Percentiles rank a stretch among this genome's conserved stretches.
These are phyloP conservation scores for Francoa sonchifolia DNA, from an alignment of 441 rosid species.

Conservation along the genomic window DNA sequence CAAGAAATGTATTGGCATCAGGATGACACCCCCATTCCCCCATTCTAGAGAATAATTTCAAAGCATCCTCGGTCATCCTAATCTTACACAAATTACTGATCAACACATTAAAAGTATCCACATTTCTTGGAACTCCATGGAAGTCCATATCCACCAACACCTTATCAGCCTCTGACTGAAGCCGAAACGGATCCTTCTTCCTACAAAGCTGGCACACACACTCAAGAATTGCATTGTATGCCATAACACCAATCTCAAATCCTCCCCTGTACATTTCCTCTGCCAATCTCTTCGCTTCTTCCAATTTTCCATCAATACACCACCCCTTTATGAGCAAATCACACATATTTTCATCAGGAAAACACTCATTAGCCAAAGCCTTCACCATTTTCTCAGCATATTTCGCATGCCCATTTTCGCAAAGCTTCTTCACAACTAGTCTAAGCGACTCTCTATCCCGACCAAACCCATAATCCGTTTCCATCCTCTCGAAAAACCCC, in stretches of 20 bases:
- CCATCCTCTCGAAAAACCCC: slow-evolving; percentile 69
- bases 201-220: slow-evolving; percentile 85
- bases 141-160: slow-evolving; percentile 77
- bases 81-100: slow-evolving; percentile 63
- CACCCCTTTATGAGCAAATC: slow-evolving; percentile 81
- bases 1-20: slow-evolving; percentile 44
- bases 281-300: slow-evolving; percentile 77
- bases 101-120: slow-evolving; percentile 72
- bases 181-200: slow-evolving; percentile 62
- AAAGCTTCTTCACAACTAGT: slow-evolving; percentile 50
- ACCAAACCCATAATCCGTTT: slow-evolving; percentile 56
- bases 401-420: slow-evolving; percentile 54
- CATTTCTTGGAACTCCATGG: slow-evolving; percentile 73
- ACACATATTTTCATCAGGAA: slow-evolving; percentile 75
- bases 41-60: slow-evolving; percentile 62
- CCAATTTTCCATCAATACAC: slow-evolving; percentile 71
- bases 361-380: slow-evolving; percentile 59
- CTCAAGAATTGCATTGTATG: slow-evolving; percentile 64
- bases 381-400: slow-evolving; percentile 83
- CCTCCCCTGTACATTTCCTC: slow-evolving; percentile 93
- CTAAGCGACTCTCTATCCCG: slow-evolving; percentile 51
- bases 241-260: slow-evolving; percentile 59
- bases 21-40: slow-evolving; percentile 81
- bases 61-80: slow-evolving; percentile 68
- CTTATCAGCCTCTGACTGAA: slow-evolving; percentile 53